Conservation (phyloP, 805 yeast species). For the Myxozyma geophila region DNA sequence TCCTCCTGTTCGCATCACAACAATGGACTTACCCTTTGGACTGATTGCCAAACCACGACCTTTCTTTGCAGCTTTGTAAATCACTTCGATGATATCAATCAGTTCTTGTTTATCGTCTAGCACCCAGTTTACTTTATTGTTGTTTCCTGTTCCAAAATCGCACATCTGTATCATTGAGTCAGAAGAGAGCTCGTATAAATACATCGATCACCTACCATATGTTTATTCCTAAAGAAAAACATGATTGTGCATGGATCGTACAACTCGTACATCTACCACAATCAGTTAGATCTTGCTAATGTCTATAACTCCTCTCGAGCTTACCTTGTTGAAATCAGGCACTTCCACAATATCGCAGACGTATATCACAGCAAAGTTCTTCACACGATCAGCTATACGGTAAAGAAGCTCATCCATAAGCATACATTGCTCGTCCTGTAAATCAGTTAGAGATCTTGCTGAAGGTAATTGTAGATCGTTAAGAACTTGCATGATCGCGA, state of each 20-base stretch:
- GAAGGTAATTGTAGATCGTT: not conserved
- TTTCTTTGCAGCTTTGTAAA: conserved; percentile 87
- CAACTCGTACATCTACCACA: conserved; percentile 74
- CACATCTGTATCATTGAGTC: conserved; percentile 63
- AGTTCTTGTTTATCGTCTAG: conserved; percentile 81
- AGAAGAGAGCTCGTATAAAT: not conserved
- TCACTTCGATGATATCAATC: conserved; percentile 86
- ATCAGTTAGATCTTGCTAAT: not conserved
- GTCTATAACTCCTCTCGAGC: not conserved
- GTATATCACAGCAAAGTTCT: conserved; percentile 86
- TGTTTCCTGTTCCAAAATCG: conserved; percentile 97
- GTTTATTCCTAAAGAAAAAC: conserved; percentile 82
- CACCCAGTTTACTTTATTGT: conserved; percentile 87
- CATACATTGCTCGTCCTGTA: conserved; percentile 72
- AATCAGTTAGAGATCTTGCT: not conserved
- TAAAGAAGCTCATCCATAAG: conserved; percentile 85
- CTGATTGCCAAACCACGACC: conserved; percentile 90
- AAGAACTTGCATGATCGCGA: conserved; percentile 53
- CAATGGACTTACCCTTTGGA: conserved; percentile 54
- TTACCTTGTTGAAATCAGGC: conserved; percentile 71
- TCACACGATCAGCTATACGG: conserved; percentile 77
- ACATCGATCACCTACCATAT: conserved; percentile 26
- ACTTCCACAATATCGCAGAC: conserved; percentile 88
- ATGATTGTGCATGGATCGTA: conserved; percentile 89
- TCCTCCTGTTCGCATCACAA: not conserved